These are phyloP conservation scores for Earliella scabrosa DNA, from an alignment of 1,284 basidiomycete genomes.

Conservation along the genomic window DNA sequence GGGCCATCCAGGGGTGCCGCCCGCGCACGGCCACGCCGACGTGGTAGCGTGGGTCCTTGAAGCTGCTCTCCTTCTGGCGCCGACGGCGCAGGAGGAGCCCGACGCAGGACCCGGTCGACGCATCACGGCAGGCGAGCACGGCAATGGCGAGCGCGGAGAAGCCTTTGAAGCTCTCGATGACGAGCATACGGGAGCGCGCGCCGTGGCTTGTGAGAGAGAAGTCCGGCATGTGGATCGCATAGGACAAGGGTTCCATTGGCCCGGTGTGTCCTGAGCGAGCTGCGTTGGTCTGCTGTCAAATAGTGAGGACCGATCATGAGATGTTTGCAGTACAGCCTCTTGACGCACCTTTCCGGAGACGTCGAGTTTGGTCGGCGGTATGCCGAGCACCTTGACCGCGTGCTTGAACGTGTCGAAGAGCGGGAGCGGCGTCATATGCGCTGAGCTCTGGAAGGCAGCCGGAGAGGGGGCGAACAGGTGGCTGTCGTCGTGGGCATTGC, in stretches of 20 bases:
- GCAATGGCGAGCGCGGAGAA: slow-evolving; percentile 14
- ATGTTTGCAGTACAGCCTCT: too few relatives aligned
- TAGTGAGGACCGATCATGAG: too few relatives aligned
- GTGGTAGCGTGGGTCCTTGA: slow-evolving; percentile 12
- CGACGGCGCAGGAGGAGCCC: slow-evolving; percentile 22
- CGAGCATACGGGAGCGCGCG: slow-evolving; percentile 17
- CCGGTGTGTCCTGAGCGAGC: not conserved
- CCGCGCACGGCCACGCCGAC: slow-evolving; percentile 15
- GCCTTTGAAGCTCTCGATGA: slow-evolving; percentile 12
- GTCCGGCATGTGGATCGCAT: slow-evolving; percentile 15
- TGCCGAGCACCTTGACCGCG: slow-evolving; percentile 7
- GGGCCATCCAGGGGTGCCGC: slow-evolving; percentile 8
- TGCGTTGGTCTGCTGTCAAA: too few relatives aligned
- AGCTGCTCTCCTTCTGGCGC: slow-evolving; percentile 2
- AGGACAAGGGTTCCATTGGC: not conserved
- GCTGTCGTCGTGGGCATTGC: slow-evolving; percentile 19
- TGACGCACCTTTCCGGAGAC: not conserved
- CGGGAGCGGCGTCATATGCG: slow-evolving; percentile 8
- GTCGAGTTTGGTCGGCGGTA: not conserved
- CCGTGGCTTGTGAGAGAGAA: slow-evolving; percentile 17
- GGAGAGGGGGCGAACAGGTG: slow-evolving; percentile 22
- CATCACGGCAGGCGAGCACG: slow-evolving; percentile 16
- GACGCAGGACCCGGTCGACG: slow-evolving; percentile 13
- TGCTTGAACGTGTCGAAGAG: slow-evolving; percentile 10
- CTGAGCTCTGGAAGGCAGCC: slow-evolving; percentile 14